phyloP scores from a whole-genome alignment of 306 rosid genomes.

The Bauhinia variegata region DNA sequence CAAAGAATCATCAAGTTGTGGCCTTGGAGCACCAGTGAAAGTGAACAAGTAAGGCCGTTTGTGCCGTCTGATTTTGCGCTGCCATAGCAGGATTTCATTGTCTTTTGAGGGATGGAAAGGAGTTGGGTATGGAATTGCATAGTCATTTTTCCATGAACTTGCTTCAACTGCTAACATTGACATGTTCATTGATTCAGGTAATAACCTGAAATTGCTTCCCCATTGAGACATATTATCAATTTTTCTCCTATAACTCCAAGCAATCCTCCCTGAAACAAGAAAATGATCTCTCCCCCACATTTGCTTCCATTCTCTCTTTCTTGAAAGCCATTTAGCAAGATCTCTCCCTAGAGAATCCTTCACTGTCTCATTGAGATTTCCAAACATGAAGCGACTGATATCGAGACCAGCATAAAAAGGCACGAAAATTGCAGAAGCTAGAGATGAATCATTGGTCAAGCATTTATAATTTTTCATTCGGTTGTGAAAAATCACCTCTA shows the following conservation, averaged over 20 bases:
- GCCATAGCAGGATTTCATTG: conserved; percentile 55
- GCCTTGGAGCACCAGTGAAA: conserved; percentile 84
- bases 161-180: conserved; percentile 85
- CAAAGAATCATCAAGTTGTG: conserved; percentile 55
- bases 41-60: conserved; percentile 60
- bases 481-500: conserved; percentile 85
- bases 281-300: conserved; percentile 93
- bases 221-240: conserved; percentile 57
- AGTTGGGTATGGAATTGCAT: conserved; percentile 85
- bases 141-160: conserved; percentile 88
- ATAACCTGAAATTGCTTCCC: conserved; percentile 82
- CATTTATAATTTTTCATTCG: conserved; percentile 69
- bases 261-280: conserved; percentile 76
- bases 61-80: conserved; percentile 46
- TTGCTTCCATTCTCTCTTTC: conserved; percentile 61
- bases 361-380: neutral
- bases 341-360: conserved; percentile 68
- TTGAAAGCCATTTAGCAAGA: conserved; percentile 52
- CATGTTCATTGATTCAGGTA: conserved; percentile 80
- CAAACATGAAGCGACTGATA: conserved; percentile 49
- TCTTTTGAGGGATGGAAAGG: conserved; percentile 64
- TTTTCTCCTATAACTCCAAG: conserved; percentile 92
- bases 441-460: conserved; percentile 62
- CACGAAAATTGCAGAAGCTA: conserved; percentile 76
- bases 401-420: conserved; percentile 97